Evolutionary conservation across 2,329 filamentous ascomycete genomes (phyloP), one percentile per base, ranked within the genome.

Genomic region (Chrysoporthe austroafricana): DNA sequence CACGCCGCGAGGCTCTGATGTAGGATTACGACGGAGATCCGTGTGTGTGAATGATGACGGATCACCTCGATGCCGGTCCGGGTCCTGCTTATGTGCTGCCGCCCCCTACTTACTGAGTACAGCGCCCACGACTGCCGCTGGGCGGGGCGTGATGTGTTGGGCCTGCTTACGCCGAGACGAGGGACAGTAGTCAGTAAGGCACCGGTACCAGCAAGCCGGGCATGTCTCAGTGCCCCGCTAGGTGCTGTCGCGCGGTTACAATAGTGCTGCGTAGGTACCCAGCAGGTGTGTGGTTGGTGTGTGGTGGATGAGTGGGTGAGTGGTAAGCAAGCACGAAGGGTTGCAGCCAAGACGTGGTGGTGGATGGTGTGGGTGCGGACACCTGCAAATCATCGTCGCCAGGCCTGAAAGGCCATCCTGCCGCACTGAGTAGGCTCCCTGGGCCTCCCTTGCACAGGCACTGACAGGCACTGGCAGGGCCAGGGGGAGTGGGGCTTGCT

Each of bases 361-460:
- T n/a, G 16, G 34, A 39, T 57, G 34, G 32, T 16, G 18, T 11
- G 50, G 48, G 26, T 36, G 56, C 44, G 62, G 34, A 42, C 56
- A 46, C 36, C 62, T 50, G 66, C 66, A 69, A 67, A 70, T 68
- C 66, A 68, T 36, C n/a, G 26, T 34, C 26, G 46, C 18, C 63
- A 42, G 48, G 54, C 32, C 13, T 39, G n/a, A 65, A 57, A 63
- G 62, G 42, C 66, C 57, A 59, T 32, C 32, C 50, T 21, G 6
- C 21, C 9, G 36, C 26, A 11, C 36, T 58, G 56, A 39, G 9
- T 21, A 26, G 26, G 26, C 21, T 52, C 48, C 26, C n/a, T 21
- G 21, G n/a, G 11, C 21, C 9, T 7, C 16, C 54, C 16, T 39
- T 57, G 54, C 34, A 57, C 54, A 36, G 54, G 54, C 4, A 14